Base-by-base conservation (phyloP, 257 asterid genomes). In the Phtheirospermum japonicum region DNA sequence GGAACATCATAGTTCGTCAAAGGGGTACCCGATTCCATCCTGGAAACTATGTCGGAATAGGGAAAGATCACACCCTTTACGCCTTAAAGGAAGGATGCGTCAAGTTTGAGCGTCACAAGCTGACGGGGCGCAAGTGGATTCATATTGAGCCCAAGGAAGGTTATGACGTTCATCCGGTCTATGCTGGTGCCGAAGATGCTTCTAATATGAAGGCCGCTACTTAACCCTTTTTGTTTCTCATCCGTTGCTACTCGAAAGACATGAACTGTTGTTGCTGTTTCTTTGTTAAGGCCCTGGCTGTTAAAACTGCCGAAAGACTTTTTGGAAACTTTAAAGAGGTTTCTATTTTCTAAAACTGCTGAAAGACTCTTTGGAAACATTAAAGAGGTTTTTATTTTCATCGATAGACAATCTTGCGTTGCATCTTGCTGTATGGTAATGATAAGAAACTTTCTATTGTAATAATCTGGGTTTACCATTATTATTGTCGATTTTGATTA, bases 11-110 rank as follows among this genome's bases (percentile, higher is more conserved):
- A 34, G 95, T 91, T 72, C 95, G 95, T 31, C 98, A 88, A 81
- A 88, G 95, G 77, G 97, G 97, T 28, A 88, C 97, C 19, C 89
- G 93, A 43, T 92, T 92, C 68, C 95, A 92, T 74, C 97, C 95
- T 0, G 97, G 97, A 30, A 73, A 86, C 53, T 86, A 83, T 28
- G 97, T 92, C 68, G 95, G 95, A 4, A 84, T 86, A 0, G 95
- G 97, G 28, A 86, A 73, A 77, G 97, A 91, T 72, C 97, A 91
- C 85, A 91, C 97, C 1, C 79, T 91, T 13, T 91, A 81, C 48
- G 95, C 98, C 55, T 57, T 91, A 32, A 91, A 84, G 77, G 95
- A 88, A 84, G 95, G 98, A 1, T 46, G 77, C 9, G 97, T 86
- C 59, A 91, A 84, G 73, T 91, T 91, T 69, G 98, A 91, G 79